Percentiles rank a stretch among this genome's conserved stretches.
Evolutionary conservation across 768 basidiomycete species (phyloP).

Genomic region (Tubosaeta sp.): DNA sequence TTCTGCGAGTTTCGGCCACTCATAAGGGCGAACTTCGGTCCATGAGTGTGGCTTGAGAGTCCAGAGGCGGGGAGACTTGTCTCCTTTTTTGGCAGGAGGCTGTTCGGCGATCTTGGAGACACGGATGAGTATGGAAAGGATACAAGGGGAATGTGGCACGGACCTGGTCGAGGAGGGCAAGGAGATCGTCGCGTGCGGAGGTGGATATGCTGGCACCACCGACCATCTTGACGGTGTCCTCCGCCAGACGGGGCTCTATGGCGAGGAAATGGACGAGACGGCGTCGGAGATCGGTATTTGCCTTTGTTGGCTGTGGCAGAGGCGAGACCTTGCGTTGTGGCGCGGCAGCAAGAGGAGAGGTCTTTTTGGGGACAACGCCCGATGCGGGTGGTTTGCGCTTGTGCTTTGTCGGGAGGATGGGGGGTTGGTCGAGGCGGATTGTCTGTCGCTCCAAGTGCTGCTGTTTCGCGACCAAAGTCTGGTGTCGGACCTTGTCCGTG

Average conservation of each 20-base stretch:
- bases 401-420: constrained; percentile 35
- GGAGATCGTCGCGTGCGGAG: constrained; percentile 38
- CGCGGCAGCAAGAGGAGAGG: constrained; percentile 23
- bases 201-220: constrained; percentile 37
- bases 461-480: constrained; percentile 41
- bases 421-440: constrained; percentile 39
- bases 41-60: constrained; percentile 53
- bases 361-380: constrained; percentile 25
- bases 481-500: constrained; percentile 45
- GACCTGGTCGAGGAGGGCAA: constrained; percentile 50
- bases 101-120: constrained; percentile 49
- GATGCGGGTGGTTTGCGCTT: constrained; percentile 36
- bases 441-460: constrained; percentile 47
- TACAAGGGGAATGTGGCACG: constrained; percentile 1
- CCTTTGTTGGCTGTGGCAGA: constrained; percentile 18
- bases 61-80: constrained; percentile 43
- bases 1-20: constrained; percentile 50
- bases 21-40: constrained; percentile 68
- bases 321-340: constrained; percentile 31
- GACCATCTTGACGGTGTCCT: constrained; percentile 39
- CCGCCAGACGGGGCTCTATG: constrained; percentile 42
- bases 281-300: constrained; percentile 24
- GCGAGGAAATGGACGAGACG: constrained; percentile 51
- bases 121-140: background rate
- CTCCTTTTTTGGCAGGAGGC: constrained; percentile 30